Base-by-base conservation (phyloP, 805 yeast genomes). In the Ogataea haglerorum region DNA sequence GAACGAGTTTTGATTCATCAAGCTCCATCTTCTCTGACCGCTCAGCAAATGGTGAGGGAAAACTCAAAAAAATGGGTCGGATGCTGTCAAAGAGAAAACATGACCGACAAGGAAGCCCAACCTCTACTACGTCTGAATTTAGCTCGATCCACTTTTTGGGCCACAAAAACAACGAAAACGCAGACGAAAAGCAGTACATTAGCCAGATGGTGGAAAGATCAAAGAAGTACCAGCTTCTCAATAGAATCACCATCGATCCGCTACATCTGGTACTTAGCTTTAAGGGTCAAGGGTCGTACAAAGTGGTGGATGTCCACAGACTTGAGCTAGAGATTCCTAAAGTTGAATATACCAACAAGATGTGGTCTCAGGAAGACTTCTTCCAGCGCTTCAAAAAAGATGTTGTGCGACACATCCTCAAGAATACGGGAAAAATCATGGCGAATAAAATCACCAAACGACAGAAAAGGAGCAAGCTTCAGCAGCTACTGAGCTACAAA, bases 311-410 rank as follows among this genome's bases (percentile, higher is more conserved):
- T 56, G 85, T 91, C 4, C 81, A 88, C 33, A 76, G 82, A 48
- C 78, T 91, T 51, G 72, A 69, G 10, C 65, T 91, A 34, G 70
- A 70, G 6, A 60, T 87, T 37, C 96, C 97, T 3, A 68, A 63
- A 6, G 62, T 88, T 34, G 65, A 68, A 38, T 78, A 83, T 55
- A 50, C 58, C 19, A 77, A 84, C 60, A 76, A 75, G 63, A 71
- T 84, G 3, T 80, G 93, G 82, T 80, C 95, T 1, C 70, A 76
- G 37, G 71, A 80, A 39, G 97, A 90, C 47, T 65, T 90, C 21
- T 68, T 83, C 6, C 58, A 73, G 51, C 70, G 75, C 22, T 57
- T 90, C 38, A 78, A 81, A 57, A 82, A 78, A 51, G 80, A 78
- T 23, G 51, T 83, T 12, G 61, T 81, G 30, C 76, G 71, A 51